These are phyloP conservation scores for Pseudomassariella vexata DNA, from an alignment of 2,329 filamentous ascomycete species.

Conservation along the genomic window DNA sequence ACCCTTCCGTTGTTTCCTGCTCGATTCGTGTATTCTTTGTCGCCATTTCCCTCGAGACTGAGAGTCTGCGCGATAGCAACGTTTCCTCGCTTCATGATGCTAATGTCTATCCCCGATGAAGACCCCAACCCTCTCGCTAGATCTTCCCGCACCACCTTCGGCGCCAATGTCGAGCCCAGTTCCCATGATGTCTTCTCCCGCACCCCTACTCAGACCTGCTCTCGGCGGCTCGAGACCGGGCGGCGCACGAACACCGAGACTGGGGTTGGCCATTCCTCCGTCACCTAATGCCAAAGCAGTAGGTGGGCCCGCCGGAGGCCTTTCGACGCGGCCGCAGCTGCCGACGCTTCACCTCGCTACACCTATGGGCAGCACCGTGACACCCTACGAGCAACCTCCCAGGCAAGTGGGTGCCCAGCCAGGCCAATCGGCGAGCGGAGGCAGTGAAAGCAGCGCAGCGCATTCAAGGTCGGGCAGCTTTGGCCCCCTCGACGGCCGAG, in stretches of 20 bases:
- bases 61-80: no score
- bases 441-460: constrained; percentile 72
- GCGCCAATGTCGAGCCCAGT: constrained; percentile 27
- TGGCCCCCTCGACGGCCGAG: constrained; percentile 66
- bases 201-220: constrained; percentile 76
- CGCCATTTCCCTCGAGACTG: constrained; percentile 7
- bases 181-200: constrained; percentile 66
- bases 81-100: constrained; percentile 13
- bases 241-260: constrained; percentile 63
- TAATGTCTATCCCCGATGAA: constrained; percentile 19
- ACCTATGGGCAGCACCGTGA: constrained; percentile 74
- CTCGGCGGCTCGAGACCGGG: constrained; percentile 64
- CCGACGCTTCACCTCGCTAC: constrained; percentile 83
- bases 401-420: constrained; percentile 47
- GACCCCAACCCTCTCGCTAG: constrained; percentile 18
- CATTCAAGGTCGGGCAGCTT: constrained; percentile 83
- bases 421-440: constrained; percentile 65
- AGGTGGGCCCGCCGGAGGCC: constrained; percentile 42
- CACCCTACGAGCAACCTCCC: constrained; percentile 61
- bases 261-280: constrained; percentile 85
- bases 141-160: constrained; percentile 15
- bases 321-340: constrained; percentile 55
- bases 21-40: constrained; percentile 2
- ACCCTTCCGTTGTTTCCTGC: constrained; percentile 5
- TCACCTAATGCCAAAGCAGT: constrained; percentile 79